Conservation (phyloP, 73 alveolate species). For the Tetrahymena malaccensis region DNA sequence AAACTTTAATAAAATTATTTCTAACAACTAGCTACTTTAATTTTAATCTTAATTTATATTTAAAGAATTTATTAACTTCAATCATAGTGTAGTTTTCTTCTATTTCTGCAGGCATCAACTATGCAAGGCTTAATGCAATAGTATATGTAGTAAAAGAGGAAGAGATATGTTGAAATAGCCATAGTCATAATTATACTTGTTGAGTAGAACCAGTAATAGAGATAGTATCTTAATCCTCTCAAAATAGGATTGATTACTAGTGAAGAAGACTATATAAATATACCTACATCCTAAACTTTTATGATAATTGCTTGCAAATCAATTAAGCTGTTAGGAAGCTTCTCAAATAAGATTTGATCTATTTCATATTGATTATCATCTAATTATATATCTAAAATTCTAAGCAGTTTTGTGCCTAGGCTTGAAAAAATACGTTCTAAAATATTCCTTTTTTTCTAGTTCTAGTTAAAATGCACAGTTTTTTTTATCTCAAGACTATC, state of each 20-base stretch:
- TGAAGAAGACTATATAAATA: not conserved
- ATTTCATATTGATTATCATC: not conserved
- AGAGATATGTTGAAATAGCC: not conserved
- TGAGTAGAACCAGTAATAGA: not conserved
- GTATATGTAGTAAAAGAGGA: not conserved
- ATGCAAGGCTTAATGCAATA: not conserved
- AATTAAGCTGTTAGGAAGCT: not conserved
- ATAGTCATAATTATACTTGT: not conserved
- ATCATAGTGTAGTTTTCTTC: not conserved
- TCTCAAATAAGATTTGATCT: not conserved
- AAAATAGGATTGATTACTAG: not conserved
- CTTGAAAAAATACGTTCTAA: not conserved
- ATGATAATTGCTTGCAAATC: not conserved
- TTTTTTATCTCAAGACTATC: not conserved
- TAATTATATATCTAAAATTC: not conserved
- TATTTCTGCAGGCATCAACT: not conserved
- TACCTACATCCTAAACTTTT: not conserved
- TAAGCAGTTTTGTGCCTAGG: not conserved
- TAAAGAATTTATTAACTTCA: not conserved
- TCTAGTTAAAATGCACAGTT: not conserved
- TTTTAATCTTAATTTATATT: not conserved
- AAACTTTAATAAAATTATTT: not conserved
- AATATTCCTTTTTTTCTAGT: not conserved
- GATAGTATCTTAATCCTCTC: not conserved
- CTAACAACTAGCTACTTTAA: not conserved